Conservation (phyloP, 345 rosid genomes). For the Linum tenue region DNA sequence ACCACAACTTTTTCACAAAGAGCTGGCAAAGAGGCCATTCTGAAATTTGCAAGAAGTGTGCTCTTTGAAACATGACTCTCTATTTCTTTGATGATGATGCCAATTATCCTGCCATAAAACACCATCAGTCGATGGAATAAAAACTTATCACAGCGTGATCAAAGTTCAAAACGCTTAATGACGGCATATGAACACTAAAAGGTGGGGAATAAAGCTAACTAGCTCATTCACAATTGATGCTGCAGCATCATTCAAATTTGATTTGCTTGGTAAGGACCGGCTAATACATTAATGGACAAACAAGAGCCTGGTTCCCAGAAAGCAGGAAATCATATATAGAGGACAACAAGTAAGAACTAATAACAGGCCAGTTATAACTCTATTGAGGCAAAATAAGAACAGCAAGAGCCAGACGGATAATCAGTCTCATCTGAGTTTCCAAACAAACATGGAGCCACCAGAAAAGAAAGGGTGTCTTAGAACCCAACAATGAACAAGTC, state of each 20-base stretch:
- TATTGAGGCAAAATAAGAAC: neutral
- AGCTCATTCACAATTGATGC: neutral
- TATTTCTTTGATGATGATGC: constrained; percentile 78
- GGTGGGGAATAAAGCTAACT: neutral
- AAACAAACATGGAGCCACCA: no score
- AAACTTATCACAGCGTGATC: neutral
- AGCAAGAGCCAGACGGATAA: neutral
- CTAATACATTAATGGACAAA: neutral
- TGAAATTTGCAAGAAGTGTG: constrained; percentile 74
- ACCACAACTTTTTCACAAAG: constrained; percentile 75
- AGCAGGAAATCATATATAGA: neutral
- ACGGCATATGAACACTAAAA: neutral
- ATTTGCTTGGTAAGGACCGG: neutral
- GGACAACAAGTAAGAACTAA: neutral
- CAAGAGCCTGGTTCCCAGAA: neutral
- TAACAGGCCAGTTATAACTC: neutral
- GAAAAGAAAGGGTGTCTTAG: neutral
- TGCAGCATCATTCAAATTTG: neutral
- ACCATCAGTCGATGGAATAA: constrained; percentile 6
- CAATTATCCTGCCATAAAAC: constrained; percentile 57
- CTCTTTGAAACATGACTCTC: constrained; percentile 81
- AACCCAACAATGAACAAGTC: neutral
- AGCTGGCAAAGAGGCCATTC: constrained; percentile 68
- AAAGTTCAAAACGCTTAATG: neutral
- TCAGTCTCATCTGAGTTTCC: neutral